These are phyloP conservation scores for Begonia peltatifolia DNA, from an alignment of 306 rosid species.

Conservation along the genomic window DNA sequence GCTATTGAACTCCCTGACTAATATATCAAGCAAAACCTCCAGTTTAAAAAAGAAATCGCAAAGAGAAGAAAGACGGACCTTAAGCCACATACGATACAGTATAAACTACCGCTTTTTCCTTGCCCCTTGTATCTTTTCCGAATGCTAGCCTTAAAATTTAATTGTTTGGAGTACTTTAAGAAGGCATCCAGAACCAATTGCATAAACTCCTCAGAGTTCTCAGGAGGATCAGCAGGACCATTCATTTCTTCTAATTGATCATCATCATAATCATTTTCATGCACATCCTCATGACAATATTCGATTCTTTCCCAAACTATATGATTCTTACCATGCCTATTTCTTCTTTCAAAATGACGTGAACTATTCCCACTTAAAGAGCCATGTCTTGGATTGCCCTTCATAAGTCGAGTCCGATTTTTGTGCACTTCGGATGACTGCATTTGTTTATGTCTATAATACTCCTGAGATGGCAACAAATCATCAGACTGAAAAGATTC, in stretches of 20 bases:
- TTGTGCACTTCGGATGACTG: slow-evolving; percentile 27
- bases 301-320: slow-evolving; percentile 63
- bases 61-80: slow-evolving; percentile 79
- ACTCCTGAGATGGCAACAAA: slow-evolving; percentile 29
- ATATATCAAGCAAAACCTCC: slow-evolving; percentile 30
- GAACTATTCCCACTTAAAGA: slow-evolving; percentile 40
- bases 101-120: slow-evolving; percentile 85
- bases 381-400: slow-evolving; percentile 34
- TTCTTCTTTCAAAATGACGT: slow-evolving; percentile 35
- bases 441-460: slow-evolving; percentile 19
- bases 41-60: slow-evolving; percentile 25
- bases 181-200: slow-evolving; percentile 68
- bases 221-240: slow-evolving; percentile 37
- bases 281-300: slow-evolving; percentile 28
- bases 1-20: slow-evolving; percentile 26
- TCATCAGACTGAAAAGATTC: slow-evolving; percentile 39
- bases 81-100: slow-evolving; percentile 86
- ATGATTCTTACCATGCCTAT: slow-evolving; percentile 33
- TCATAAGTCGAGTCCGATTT: slow-evolving; percentile 32
- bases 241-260: slow-evolving; percentile 43
- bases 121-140: slow-evolving; percentile 69
- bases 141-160: slow-evolving; percentile 46
- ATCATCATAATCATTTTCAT: slow-evolving; percentile 27
- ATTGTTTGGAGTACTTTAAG: slow-evolving; percentile 49
- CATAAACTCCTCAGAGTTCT: slow-evolving; percentile 69